Base-by-base conservation (phyloP, 306 rosid genomes). In the Citrullus colocynthis region DNA sequence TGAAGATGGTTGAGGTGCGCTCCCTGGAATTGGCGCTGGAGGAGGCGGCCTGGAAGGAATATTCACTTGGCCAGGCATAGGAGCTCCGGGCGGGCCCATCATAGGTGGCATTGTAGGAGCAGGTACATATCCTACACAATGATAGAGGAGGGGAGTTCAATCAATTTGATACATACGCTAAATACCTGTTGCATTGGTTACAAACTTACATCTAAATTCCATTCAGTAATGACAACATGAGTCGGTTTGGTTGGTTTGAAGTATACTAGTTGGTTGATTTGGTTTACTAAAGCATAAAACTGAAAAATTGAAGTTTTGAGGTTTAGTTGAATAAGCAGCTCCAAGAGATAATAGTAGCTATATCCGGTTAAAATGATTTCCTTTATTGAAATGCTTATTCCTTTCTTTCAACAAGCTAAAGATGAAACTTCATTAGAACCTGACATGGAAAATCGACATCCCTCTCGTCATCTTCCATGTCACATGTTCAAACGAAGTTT, bases 31-130 rank as follows among this genome's bases (percentile, higher is more conserved):
- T 59, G 86, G 59, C 2, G 83, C 74, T 36, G 87, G 85, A 60
- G 81, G 78, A 57, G 84, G 84, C 2, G 81, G 88, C 84, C 91
- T 84, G 77, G 82, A 30, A 54, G 81, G 87, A 9, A 80, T 20
- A 58, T 80, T 85, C 58, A 83, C 16, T 75, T 85, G 88, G 76
- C 85, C 88, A 7, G 89, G 83, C 16, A 82, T 55, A 24, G 88
- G 86, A 65, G 86, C 86, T 24, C 91, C 89, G 16, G 91, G 91
- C 18, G 87, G 91, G 69, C 83, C 86, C 87, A 85, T 65, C 91
- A 88, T 85, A 17, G 83, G 82, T 11, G 81, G 79, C 91, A 88
- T 85, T 14, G 45, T 75, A 7, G 79, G 90, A 74, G 28, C 28
- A 76, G 85, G 49, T 32, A 32, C 59, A 30, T 79, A 86, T 11